phyloP scores from a whole-genome alignment of 805 yeast species.

The Barnettozyma salicaria region DNA sequence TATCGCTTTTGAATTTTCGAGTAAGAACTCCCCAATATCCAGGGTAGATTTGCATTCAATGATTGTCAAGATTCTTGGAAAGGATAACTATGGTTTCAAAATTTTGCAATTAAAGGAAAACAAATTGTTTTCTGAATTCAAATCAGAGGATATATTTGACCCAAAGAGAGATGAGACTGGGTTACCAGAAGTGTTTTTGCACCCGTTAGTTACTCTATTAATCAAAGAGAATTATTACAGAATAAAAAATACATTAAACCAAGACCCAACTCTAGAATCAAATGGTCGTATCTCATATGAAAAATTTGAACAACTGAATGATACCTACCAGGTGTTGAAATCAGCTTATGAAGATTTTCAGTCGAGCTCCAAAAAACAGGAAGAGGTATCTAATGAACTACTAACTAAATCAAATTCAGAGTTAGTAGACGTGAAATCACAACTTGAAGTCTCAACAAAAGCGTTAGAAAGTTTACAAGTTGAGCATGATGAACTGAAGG shows the following conservation, averaged over 20 bases:
- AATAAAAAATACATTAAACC: slow-evolving; percentile 62
- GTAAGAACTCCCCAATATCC: slow-evolving; percentile 44
- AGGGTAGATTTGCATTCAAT: slow-evolving; percentile 56
- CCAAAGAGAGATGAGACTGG: slow-evolving; percentile 75
- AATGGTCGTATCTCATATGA: slow-evolving; percentile 56
- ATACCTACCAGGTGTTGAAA: slow-evolving; percentile 31
- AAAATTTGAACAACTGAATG: slow-evolving; percentile 31
- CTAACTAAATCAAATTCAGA: slow-evolving; percentile 17
- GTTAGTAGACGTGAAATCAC: slow-evolving; percentile 11
- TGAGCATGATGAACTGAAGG: slow-evolving; percentile 20
- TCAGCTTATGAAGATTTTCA: slow-evolving; percentile 30
- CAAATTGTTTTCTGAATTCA: slow-evolving; percentile 48
- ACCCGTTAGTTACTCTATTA: slow-evolving; percentile 52
- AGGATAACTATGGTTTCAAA: slow-evolving; percentile 69
- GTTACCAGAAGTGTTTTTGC: slow-evolving; percentile 76
- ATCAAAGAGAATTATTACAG: slow-evolving; percentile 66
- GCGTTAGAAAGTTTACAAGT: slow-evolving; percentile 21
- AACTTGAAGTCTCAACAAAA: slow-evolving; percentile 5
- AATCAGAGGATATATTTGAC: slow-evolving; percentile 41
- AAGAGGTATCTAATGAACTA: slow-evolving; percentile 25
- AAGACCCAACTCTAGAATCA: slow-evolving; percentile 73
- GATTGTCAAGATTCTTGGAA: slow-evolving; percentile 68
- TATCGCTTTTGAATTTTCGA: slow-evolving; percentile 76
- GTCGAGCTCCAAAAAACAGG: slow-evolving; percentile 25
- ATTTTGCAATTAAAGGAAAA: slow-evolving; percentile 67